phyloP scores from a whole-genome alignment of 2,329 filamentous ascomycete genomes.

The Colletotrichum higginsianum region DNA sequence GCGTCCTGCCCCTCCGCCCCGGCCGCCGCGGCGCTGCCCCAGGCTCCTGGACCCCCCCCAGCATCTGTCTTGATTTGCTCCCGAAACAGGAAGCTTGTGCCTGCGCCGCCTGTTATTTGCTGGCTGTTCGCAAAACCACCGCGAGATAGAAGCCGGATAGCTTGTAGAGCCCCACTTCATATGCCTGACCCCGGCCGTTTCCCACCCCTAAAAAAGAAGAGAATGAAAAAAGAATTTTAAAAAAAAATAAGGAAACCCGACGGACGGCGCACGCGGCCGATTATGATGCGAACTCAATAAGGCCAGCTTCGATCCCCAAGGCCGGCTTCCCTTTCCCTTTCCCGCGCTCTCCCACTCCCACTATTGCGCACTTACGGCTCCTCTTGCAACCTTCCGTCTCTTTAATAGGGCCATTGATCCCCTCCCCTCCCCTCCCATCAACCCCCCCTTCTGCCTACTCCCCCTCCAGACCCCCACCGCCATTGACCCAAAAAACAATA shows the following conservation, averaged over 20 bases:
- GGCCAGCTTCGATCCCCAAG: conserved; percentile 24
- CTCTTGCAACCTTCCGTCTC: neutral
- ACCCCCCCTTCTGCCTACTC: neutral
- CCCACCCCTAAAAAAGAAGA: conserved; percentile 32
- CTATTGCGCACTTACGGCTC: conserved; percentile 19
- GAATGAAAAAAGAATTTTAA: neutral
- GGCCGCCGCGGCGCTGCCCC: conserved; percentile 11
- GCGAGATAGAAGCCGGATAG: neutral
- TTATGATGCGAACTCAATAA: conserved; percentile 40
- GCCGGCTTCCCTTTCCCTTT: neutral
- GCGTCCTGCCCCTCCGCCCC: conserved; percentile 1
- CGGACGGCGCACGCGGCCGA: conserved; percentile 21
- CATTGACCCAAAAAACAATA: neutral
- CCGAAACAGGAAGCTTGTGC: conserved; percentile 36
- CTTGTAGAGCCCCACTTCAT: conserved; percentile 1
- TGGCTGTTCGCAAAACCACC: conserved; percentile 14
- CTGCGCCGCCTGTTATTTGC: conserved; percentile 34
- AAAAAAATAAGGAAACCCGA: conserved; percentile 8
- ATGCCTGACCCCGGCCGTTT: conserved; percentile 19
- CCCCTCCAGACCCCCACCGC: neutral
- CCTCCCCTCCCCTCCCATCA: neutral
- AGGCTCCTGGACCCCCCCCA: conserved; percentile 23
- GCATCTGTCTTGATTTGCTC: conserved; percentile 24
- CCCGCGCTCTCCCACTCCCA: neutral
- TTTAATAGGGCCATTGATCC: conserved; percentile 10